Evolutionary conservation across 2,329 filamentous ascomycete species (phyloP), one percentile per base, ranked within the genome.

Genomic region (Talaromyces islandicus): DNA sequence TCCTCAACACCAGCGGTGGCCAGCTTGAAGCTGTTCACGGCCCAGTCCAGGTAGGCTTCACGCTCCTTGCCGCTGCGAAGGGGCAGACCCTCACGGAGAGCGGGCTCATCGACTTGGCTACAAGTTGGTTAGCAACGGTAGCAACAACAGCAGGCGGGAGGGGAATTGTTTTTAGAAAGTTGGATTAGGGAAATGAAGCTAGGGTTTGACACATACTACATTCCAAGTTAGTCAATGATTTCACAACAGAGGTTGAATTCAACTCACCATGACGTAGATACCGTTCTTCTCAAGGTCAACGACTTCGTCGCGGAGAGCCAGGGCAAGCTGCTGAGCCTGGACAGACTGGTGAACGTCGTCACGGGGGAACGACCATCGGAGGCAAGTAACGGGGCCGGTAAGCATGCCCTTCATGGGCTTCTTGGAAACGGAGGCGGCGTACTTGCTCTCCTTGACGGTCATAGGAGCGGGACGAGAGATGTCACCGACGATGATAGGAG

Each of bases 401-500:
- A 99, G 88, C 94, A 99, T 99, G 78, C 94, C 94, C 91, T 99
- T 99, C 94, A 99, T 97, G 80, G 94, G 92, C 87, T 97, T 97
- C 84, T 90, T 93, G 77, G 92, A 93, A 78, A 97, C 86, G 60
- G 89, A 92, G 65, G 92, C 93, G 68, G 94, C 94, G 81, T 96
- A 99, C 85, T 97, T 96, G 80, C 91, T 96, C 86, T 99, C 94
- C 89, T 99, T 99, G 81, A 99, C 94, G 63, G 94, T 97, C 94
- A 99, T 99, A 69, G 94, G 90, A 69, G 88, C 88, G 67, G 94
- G 94, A 70, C 94, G 93, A 65, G 93, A 97, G 80, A 99, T 93
- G 78, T 99, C 94, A 81, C 94, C 94, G 71, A 97, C 94, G 72
- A 99, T 91, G 81, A 99, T 99, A 65, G 94, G 94, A 70, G 94